phyloP scores from a whole-genome alignment of 2,329 filamentous ascomycete genomes.

The Bipolaris victoriae region DNA sequence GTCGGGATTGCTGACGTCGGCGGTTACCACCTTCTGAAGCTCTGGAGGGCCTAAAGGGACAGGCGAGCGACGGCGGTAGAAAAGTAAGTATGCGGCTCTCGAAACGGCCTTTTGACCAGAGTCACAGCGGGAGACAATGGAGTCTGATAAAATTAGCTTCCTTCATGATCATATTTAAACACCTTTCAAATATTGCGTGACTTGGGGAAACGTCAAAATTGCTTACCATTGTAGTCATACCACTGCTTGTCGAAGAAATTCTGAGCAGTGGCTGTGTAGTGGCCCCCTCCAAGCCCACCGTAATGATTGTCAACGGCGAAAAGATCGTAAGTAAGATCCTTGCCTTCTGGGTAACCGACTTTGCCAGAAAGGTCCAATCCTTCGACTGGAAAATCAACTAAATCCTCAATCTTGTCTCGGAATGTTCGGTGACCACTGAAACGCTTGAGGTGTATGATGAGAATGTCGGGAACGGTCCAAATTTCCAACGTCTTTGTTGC shows the following conservation, averaged over 20 bases:
- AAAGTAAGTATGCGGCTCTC: conserved; percentile 84
- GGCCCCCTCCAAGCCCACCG: conserved; percentile 89
- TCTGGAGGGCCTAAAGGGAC: conserved; percentile 78
- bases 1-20: conserved; percentile 54
- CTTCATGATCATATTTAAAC: neutral
- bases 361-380: conserved; percentile 81
- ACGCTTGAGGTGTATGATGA: conserved; percentile 93
- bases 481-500: conserved; percentile 97
- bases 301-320: conserved; percentile 97
- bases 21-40: conserved; percentile 73
- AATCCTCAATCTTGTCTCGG: conserved; percentile 87
- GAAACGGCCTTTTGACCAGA: conserved; percentile 71
- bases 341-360: conserved; percentile 80
- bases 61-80: conserved; percentile 86
- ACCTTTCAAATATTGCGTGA: no score
- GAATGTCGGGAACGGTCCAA: conserved; percentile 94
- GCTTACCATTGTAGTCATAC: conserved; percentile 93
- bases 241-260: conserved; percentile 89
- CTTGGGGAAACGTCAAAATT: neutral
- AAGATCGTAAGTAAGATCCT: conserved; percentile 85
- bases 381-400: conserved; percentile 90
- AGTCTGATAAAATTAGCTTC: conserved; percentile 63
- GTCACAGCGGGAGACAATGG: conserved; percentile 67
- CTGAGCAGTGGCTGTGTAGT: conserved; percentile 94
- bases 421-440: conserved; percentile 85